A percentile compares a stretch with the other conserved stretches of the same genome.
These are phyloP conservation scores for Gynochthodes officinalis DNA, from an alignment of 257 asterid genomes.

Conservation along the genomic window DNA sequence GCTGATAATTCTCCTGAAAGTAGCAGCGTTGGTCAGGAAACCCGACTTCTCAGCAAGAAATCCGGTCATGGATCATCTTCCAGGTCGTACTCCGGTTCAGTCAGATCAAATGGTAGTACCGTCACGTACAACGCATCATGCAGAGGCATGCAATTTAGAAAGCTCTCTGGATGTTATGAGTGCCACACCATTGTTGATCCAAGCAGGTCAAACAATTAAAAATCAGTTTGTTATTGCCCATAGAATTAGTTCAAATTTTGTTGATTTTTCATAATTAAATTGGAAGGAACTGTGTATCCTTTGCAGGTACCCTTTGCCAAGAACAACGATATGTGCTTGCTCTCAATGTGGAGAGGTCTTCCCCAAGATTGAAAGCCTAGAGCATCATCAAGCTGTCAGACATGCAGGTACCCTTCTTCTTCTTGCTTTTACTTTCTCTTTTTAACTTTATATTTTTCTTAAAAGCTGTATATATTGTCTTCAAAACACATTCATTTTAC, in stretches of 20 bases:
- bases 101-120: constrained; percentile 29
- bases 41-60: constrained; percentile 50
- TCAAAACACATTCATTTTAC: too few relatives aligned
- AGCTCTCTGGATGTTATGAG: constrained; percentile 90
- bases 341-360: constrained; percentile 88
- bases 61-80: constrained; percentile 38
- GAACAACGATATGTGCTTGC: constrained; percentile 79
- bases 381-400: constrained; percentile 82
- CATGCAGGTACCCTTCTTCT: constrained; percentile 70
- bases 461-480: too few relatives aligned
- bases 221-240: too few relatives aligned
- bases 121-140: constrained; percentile 34
- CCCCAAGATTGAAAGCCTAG: constrained; percentile 80
- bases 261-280: not conserved
- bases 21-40: constrained; percentile 52
- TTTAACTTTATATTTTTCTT: not conserved
- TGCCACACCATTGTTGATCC: constrained; percentile 86
- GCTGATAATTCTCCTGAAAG: constrained; percentile 76
- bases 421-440: not conserved
- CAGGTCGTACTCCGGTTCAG: constrained; percentile 31
- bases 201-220: constrained; percentile 38
- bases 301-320: constrained; percentile 67
- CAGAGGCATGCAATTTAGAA: constrained; percentile 73
- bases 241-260: not conserved
- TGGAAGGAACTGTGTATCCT: too few relatives aligned